phyloP scores from a whole-genome alignment of 1,284 basidiomycete genomes.

The Fomitopsis schrenkii region DNA sequence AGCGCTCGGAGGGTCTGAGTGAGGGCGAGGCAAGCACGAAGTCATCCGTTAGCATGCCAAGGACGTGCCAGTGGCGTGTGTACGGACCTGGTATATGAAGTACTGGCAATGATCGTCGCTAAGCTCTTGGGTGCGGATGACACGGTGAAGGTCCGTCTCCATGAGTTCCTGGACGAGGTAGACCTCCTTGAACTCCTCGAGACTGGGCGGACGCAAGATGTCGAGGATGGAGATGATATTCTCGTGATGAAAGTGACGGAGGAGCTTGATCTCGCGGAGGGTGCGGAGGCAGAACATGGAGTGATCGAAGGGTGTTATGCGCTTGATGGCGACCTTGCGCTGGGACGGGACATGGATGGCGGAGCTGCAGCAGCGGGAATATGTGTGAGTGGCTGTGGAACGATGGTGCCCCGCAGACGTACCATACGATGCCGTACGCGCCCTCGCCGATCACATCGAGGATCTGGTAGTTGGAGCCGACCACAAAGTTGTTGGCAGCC shows the following conservation, averaged over 20 bases:
- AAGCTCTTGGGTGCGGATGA: constrained; percentile 81
- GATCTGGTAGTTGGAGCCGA: constrained; percentile 63
- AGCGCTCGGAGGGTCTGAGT: constrained; percentile 79
- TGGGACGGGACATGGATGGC: constrained; percentile 68
- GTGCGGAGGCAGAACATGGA: constrained; percentile 86
- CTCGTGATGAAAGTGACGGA: constrained; percentile 73
- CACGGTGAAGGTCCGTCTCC: constrained; percentile 89
- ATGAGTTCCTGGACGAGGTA: constrained; percentile 87
- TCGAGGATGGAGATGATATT: constrained; percentile 87
- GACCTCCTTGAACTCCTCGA: constrained; percentile 75
- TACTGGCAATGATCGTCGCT: constrained; percentile 93
- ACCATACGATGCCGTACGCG: constrained; percentile 75
- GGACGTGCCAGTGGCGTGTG: neutral
- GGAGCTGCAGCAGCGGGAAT: constrained; percentile 39
- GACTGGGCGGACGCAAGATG: constrained; percentile 58
- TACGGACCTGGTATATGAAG: constrained; percentile 87
- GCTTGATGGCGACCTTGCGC: constrained; percentile 66
- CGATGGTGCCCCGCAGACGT: constrained; percentile 13
- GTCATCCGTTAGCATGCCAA: neutral
- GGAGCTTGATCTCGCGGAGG: constrained; percentile 81
- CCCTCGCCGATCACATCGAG: constrained; percentile 84
- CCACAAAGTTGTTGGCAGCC: constrained; percentile 44
- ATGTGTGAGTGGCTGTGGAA: neutral
- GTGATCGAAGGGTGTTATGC: constrained; percentile 85
- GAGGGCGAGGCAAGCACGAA: neutral